Evolutionary conservation across 1,139 yeast genomes (phyloP).

Genomic region (Entelexis paramagnoliae): DNA sequence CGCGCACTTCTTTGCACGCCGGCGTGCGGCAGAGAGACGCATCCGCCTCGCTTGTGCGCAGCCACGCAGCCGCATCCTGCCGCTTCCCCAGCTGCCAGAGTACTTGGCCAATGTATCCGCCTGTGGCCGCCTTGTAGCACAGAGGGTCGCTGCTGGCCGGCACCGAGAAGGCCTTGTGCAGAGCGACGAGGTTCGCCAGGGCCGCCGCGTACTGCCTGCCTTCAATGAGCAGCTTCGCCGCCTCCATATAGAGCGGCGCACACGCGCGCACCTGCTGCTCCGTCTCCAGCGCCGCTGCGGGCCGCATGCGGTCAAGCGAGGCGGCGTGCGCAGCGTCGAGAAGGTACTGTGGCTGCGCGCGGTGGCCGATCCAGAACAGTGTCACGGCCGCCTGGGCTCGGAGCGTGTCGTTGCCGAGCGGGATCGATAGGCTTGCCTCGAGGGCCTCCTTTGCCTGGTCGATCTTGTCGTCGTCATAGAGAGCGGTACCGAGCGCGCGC

Average conservation of each 20-base stretch:
- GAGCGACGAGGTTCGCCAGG: conserved; percentile 21
- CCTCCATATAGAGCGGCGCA: conserved; percentile 16
- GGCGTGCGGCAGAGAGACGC: conserved; percentile 15
- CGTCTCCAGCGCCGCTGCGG: not conserved
- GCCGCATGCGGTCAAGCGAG: not conserved
- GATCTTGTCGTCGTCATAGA: conserved; percentile 24
- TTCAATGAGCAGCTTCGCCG: conserved; percentile 10
- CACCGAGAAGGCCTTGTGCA: conserved; percentile 20
- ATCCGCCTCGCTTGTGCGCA: conserved; percentile 13
- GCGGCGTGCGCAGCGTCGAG: not conserved
- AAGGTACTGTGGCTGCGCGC: not conserved
- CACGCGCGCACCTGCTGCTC: conserved; percentile 4
- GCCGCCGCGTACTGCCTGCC: conserved; percentile 24
- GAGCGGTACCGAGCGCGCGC: conserved; percentile 32
- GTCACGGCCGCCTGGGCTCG: conserved; percentile 28
- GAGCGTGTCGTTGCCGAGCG: conserved; percentile 27
- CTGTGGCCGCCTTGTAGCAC: conserved; percentile 20
- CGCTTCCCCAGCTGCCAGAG: conserved; percentile 20
- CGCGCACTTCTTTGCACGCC: conserved; percentile 19
- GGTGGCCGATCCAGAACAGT: conserved; percentile 22
- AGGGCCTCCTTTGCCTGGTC: conserved; percentile 27
- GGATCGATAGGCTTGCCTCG: conserved; percentile 28
- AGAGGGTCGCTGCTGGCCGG: conserved; percentile 15
- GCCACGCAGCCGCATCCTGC: conserved; percentile 21
- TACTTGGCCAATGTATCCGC: conserved; percentile 23